These are phyloP conservation scores for Colletotrichum filicis DNA, from an alignment of 2,329 filamentous ascomycete genomes.

Conservation along the genomic window DNA sequence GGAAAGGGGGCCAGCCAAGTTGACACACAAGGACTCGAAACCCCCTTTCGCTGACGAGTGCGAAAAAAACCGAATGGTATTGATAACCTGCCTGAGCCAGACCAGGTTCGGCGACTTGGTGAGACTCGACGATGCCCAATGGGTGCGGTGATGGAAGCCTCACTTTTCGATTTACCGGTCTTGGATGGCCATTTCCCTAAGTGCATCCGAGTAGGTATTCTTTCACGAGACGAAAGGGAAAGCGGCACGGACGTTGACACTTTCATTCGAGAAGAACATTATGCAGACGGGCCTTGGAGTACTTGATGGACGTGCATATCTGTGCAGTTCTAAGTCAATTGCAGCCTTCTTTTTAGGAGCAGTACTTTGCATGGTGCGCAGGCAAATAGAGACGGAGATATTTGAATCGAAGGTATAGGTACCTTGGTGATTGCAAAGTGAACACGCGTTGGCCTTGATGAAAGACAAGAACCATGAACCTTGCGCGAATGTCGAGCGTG, in stretches of 20 bases:
- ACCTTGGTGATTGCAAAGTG: not conserved
- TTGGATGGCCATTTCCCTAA: not conserved
- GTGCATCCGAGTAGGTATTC: slow-evolving; percentile 13
- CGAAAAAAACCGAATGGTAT: not conserved
- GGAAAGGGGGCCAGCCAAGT: slow-evolving; percentile 15
- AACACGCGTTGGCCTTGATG: slow-evolving; percentile 18
- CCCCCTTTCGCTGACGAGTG: slow-evolving; percentile 8
- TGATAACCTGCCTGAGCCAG: not conserved
- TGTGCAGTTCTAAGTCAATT: not conserved
- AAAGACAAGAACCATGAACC: slow-evolving; percentile 25
- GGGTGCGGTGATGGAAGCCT: slow-evolving; percentile 19
- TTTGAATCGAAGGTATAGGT: slow-evolving; percentile 12
- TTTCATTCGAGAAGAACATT: slow-evolving; percentile 9
- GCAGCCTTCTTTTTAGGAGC: not conserved
- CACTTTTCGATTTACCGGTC: slow-evolving; percentile 23
- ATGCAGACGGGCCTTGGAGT: not conserved
- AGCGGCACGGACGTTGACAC: slow-evolving; percentile 3
- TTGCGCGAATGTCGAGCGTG: slow-evolving; percentile 4
- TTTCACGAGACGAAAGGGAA: not conserved
- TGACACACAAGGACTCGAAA: slow-evolving; percentile 7
- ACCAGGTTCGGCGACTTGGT: slow-evolving; percentile 19
- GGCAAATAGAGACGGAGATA: not conserved
- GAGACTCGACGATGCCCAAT: slow-evolving; percentile 35
- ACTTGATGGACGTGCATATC: not conserved
- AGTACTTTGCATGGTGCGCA: not conserved